These are phyloP conservation scores for Arthrobotrys entomopaga DNA, from an alignment of 2,329 filamentous ascomycete genomes.

Conservation along the genomic window DNA sequence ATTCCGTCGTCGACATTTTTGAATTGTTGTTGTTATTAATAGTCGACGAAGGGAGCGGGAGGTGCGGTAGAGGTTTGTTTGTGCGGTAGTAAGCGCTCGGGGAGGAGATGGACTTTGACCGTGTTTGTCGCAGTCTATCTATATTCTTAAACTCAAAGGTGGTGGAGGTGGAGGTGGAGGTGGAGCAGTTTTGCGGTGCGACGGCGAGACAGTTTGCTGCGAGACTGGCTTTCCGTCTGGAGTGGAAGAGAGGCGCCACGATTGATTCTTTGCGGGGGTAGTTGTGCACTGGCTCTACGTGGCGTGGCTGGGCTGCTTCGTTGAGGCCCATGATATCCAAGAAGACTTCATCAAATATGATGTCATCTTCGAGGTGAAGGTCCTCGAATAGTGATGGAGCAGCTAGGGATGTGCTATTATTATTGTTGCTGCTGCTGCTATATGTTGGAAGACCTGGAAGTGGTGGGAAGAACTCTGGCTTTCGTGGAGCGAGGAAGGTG, in stretches of 20 bases:
- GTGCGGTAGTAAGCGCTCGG: conserved; percentile 40
- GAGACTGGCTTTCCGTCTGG: conserved; percentile 39
- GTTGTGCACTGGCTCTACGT: conserved; percentile 26
- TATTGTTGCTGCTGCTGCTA: too few species aligned
- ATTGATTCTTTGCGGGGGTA: conserved; percentile 44
- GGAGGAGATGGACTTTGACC: conserved; percentile 47
- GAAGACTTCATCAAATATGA: conserved; percentile 53
- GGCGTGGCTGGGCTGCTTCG: conserved; percentile 20
- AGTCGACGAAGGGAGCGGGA: background rate
- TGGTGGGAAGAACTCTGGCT: conserved; percentile 53
- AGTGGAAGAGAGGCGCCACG: conserved; percentile 39
- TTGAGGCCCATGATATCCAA: conserved; percentile 54
- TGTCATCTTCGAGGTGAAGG: conserved; percentile 47
- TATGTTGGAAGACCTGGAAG: conserved; percentile 47
- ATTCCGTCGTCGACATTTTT: conserved; percentile 8
- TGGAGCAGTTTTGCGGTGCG: conserved; percentile 20
- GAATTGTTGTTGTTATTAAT: too few species aligned
- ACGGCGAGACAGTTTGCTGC: conserved; percentile 41
- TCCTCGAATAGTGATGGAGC: conserved; percentile 41
- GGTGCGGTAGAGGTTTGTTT: conserved; percentile 46
- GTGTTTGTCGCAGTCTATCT: conserved; percentile 40
- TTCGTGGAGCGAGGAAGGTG: conserved; percentile 54
- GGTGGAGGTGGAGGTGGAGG: conserved; percentile 8
- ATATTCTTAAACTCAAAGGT: conserved; percentile 42
- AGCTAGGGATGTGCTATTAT: background rate